These are phyloP conservation scores for Apiospora koreana DNA, from an alignment of 2,329 filamentous ascomycete genomes.

Conservation along the genomic window DNA sequence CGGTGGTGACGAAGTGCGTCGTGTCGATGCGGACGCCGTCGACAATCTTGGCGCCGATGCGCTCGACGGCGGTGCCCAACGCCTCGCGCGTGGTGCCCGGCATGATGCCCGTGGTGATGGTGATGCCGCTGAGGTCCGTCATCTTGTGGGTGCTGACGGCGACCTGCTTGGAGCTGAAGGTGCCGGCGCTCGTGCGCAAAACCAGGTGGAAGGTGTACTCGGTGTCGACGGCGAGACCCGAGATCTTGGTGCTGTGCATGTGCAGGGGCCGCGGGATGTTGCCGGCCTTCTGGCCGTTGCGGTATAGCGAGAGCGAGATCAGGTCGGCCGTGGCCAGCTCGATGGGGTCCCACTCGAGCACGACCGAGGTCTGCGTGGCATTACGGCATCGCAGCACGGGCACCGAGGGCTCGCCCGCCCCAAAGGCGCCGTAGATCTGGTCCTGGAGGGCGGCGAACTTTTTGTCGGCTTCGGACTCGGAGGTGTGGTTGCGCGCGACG, in stretches of 20 bases:
- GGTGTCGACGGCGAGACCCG: conserved; percentile 91
- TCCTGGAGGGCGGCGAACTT: conserved; percentile 85
- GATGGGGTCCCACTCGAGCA: conserved; percentile 97
- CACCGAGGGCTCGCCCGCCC: conserved; percentile 71
- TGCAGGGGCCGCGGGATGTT: conserved; percentile 86
- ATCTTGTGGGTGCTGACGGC: conserved; percentile 94
- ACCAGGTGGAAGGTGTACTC: conserved; percentile 94
- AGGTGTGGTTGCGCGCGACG: conserved; percentile 80
- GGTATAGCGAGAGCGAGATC: conserved; percentile 85
- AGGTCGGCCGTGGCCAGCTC: conserved; percentile 90
- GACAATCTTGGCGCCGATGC: conserved; percentile 89
- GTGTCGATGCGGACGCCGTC: conserved; percentile 94
- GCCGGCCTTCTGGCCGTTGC: conserved; percentile 95
- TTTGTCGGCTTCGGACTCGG: conserved; percentile 73
- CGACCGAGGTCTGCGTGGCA: conserved; percentile 96
- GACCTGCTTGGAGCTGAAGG: conserved; percentile 79
- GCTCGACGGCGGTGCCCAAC: conserved; percentile 73
- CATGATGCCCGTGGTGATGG: conserved; percentile 87
- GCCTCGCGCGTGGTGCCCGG: conserved; percentile 72
- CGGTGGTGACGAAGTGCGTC: conserved; percentile 96
- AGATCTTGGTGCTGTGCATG: conserved; percentile 96
- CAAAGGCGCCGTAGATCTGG: conserved; percentile 84
- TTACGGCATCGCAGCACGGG: conserved; percentile 90
- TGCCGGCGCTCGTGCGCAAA: conserved; percentile 86
- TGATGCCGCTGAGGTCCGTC: conserved; percentile 95